Conservation (phyloP, 257 asterid genomes). For the Solanum sparsipilum region DNA sequence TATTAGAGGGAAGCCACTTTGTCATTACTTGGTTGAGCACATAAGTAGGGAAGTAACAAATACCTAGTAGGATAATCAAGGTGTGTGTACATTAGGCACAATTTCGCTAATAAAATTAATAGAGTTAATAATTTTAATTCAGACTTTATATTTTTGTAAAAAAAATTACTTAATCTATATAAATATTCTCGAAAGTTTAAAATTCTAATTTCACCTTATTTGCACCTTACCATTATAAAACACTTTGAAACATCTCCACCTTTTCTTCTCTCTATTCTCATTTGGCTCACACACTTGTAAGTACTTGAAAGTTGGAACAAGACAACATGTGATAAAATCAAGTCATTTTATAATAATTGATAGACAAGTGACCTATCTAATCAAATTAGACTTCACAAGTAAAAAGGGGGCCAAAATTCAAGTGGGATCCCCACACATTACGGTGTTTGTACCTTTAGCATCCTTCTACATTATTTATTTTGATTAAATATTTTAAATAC, state of each 20-base stretch:
- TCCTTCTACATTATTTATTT: no score
- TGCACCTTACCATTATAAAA: no score
- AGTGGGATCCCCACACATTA: neutral
- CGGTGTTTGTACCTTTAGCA: neutral
- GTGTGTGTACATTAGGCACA: no score
- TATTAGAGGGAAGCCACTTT: neutral
- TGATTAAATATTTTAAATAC: no score
- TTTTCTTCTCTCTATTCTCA: no score
- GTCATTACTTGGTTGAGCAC: no score
- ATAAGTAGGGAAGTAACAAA: no score
- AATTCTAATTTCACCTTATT: neutral
- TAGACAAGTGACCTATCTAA: neutral
- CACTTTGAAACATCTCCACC: neutral
- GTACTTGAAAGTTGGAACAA: neutral
- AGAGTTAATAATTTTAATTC: no score
- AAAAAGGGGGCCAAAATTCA: neutral
- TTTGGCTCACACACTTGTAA: neutral
- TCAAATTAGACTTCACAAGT: neutral
- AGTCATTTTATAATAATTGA: neutral
- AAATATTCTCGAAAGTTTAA: no score
- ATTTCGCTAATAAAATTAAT: neutral
- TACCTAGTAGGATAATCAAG: no score
- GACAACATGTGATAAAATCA: neutral
- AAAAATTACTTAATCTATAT: no score
- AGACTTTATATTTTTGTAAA: no score